These are phyloP conservation scores for Alternaria ventricosa DNA, from an alignment of 2,329 filamentous ascomycete species.

Conservation along the genomic window DNA sequence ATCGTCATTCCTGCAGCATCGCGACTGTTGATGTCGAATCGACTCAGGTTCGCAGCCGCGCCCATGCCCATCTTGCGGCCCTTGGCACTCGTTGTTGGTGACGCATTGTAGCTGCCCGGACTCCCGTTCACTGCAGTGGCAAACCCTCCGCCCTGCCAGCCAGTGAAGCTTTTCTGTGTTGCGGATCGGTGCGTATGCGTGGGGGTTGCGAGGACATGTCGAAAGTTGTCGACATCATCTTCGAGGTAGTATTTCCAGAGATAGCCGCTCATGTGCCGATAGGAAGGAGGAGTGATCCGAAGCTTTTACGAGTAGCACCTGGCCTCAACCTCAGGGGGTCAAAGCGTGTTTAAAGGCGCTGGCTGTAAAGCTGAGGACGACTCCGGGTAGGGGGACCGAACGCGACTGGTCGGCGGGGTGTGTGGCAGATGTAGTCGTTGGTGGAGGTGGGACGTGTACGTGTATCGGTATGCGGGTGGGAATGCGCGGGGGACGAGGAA, in stretches of 20 bases:
- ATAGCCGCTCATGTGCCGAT: constrained; percentile 85
- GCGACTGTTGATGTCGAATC: constrained; percentile 81
- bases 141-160: constrained; percentile 40
- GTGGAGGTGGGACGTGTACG: not conserved
- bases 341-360: constrained; percentile 91
- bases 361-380: constrained; percentile 57
- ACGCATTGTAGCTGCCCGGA: constrained; percentile 55
- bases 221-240: constrained; percentile 96
- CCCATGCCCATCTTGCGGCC: constrained; percentile 34
- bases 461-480: not conserved
- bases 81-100: constrained; percentile 51
- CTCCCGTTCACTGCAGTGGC: constrained; percentile 52
- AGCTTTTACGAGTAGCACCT: constrained; percentile 72
- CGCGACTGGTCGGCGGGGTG: constrained; percentile 31
- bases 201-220: constrained; percentile 80
- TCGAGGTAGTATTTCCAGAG: constrained; percentile 97
- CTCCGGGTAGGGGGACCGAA: constrained; percentile 37
- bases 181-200: constrained; percentile 63
- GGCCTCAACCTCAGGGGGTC: constrained; percentile 84
- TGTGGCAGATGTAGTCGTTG: constrained; percentile 17
- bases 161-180: constrained; percentile 58
- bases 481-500: constrained; percentile 5
- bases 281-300: constrained; percentile 49
- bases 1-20: constrained; percentile 83
- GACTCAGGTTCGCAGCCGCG: constrained; percentile 54